phyloP scores from a whole-genome alignment of 805 yeast species.

The Metschnikowia chrysomelidarum region DNA sequence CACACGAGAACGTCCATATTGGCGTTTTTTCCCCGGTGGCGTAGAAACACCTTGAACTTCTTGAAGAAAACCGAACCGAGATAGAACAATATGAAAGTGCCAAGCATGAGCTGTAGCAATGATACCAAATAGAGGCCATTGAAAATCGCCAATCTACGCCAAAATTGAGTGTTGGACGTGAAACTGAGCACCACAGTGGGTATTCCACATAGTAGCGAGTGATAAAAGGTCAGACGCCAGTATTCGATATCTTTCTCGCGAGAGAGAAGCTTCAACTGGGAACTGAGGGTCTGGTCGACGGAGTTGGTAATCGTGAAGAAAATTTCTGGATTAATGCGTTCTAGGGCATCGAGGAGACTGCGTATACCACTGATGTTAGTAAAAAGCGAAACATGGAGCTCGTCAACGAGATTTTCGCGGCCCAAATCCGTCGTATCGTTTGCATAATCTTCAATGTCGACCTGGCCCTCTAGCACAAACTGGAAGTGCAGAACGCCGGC shows the following conservation, averaged over 20 bases:
- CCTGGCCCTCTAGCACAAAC: constrained; percentile 23
- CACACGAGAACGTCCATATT: constrained; percentile 93
- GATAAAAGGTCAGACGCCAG: constrained; percentile 62
- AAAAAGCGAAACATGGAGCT: constrained; percentile 48
- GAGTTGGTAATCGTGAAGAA: constrained; percentile 48
- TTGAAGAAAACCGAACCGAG: constrained; percentile 67
- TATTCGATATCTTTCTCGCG: constrained; percentile 67
- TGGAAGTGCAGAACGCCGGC: constrained; percentile 29
- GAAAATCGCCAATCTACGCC: constrained; percentile 34
- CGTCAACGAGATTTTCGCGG: constrained; percentile 27
- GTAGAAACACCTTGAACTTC: constrained; percentile 62
- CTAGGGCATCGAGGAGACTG: constrained; percentile 46
- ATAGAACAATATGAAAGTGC: constrained; percentile 59
- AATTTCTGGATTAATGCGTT: constrained; percentile 50
- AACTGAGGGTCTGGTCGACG: constrained; percentile 51
- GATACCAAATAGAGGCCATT: constrained; percentile 68
- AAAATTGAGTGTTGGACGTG: constrained; percentile 38
- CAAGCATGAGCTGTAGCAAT: constrained; percentile 54
- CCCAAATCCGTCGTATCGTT: constrained; percentile 13
- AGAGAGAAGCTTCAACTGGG: constrained; percentile 69
- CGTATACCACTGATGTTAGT: constrained; percentile 59
- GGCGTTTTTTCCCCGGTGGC: constrained; percentile 55
- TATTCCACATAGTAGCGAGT: constrained; percentile 53
- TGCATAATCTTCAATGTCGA: constrained; percentile 17
- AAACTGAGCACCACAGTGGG: constrained; percentile 58